Evolutionary conservation across 2,329 filamentous ascomycete genomes (phyloP).

Genomic region (Phialophora expanda): DNA sequence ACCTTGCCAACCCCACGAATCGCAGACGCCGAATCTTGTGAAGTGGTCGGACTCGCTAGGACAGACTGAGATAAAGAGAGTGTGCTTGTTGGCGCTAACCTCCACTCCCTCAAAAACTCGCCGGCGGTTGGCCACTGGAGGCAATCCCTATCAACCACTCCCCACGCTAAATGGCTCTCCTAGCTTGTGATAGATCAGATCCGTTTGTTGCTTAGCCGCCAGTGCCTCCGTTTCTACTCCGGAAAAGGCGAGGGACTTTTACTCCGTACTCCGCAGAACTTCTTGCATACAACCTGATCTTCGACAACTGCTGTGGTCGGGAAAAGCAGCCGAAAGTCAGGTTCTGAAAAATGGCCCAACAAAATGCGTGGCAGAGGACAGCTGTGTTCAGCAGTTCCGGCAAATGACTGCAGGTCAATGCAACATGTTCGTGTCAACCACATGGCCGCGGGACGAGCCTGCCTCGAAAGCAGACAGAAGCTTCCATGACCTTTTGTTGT

Average conservation of each 20-base stretch:
- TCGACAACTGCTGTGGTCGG: not conserved
- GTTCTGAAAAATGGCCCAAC: not conserved
- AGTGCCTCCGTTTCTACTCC: constrained; percentile 16
- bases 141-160: constrained; percentile 20
- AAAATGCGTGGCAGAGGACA: not conserved
- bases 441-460: constrained; percentile 14
- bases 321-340: not conserved
- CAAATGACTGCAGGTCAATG: not conserved
- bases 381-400: not conserved
- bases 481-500: not conserved
- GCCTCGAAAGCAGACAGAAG: not conserved
- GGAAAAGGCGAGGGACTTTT: not conserved
- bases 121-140: constrained; percentile 21
- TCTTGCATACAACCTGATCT: not conserved
- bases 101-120: constrained; percentile 1
- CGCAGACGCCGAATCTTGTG: constrained; percentile 18
- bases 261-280: not conserved
- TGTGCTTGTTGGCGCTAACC: constrained; percentile 15
- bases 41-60: constrained; percentile 24
- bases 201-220: constrained; percentile 27
- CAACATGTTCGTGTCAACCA: constrained; percentile 19
- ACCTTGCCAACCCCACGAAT: constrained; percentile 26
- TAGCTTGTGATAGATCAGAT: constrained; percentile 31
- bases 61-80: constrained; percentile 19
- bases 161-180: constrained; percentile 28